Conservation (phyloP, 257 asterid species). For the Ballota nigra region DNA sequence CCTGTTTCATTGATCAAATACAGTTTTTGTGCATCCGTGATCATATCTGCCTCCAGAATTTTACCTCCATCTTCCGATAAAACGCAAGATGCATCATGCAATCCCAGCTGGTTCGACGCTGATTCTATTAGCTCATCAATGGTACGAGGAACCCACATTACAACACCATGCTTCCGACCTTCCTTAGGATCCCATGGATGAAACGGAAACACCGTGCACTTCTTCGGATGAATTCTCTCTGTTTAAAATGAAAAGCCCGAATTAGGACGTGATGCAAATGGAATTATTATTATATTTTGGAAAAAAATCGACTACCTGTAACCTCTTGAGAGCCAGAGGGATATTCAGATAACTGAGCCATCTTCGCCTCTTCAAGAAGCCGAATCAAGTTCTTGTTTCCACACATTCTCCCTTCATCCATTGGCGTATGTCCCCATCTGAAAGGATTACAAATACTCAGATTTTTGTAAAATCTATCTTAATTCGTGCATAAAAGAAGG, state of each 20-base stretch:
- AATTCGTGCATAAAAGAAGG: neutral
- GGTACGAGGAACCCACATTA: slow-evolving; percentile 70
- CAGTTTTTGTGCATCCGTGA: slow-evolving; percentile 64
- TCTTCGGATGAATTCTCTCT: slow-evolving; percentile 48
- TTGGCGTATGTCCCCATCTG: slow-evolving; percentile 87
- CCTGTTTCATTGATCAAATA: slow-evolving; percentile 43
- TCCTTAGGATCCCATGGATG: slow-evolving; percentile 70
- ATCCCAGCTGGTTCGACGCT: slow-evolving; percentile 47
- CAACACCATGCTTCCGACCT: slow-evolving; percentile 55
- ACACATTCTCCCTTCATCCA: slow-evolving; percentile 69
- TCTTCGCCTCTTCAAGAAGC: slow-evolving; percentile 69
- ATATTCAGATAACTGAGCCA: slow-evolving; percentile 42
- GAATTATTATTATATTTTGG: neutral
- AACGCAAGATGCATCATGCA: slow-evolving; percentile 40
- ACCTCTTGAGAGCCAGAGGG: slow-evolving; percentile 39
- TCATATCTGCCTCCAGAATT: slow-evolving; percentile 63
- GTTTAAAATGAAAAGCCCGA: slow-evolving; percentile 10
- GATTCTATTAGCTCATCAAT: slow-evolving; percentile 59
- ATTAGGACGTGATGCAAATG: neutral
- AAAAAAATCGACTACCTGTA: slow-evolving; percentile 41
- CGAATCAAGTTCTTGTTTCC: slow-evolving; percentile 71
- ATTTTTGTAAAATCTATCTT: neutral
- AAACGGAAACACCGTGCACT: slow-evolving; percentile 79
- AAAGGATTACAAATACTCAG: slow-evolving; percentile 12
- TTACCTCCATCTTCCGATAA: slow-evolving; percentile 87